Evolutionary conservation across 2,329 filamentous ascomycete genomes (phyloP), one percentile per base, ranked within the genome.

Genomic region (Cordyceps javanica): DNA sequence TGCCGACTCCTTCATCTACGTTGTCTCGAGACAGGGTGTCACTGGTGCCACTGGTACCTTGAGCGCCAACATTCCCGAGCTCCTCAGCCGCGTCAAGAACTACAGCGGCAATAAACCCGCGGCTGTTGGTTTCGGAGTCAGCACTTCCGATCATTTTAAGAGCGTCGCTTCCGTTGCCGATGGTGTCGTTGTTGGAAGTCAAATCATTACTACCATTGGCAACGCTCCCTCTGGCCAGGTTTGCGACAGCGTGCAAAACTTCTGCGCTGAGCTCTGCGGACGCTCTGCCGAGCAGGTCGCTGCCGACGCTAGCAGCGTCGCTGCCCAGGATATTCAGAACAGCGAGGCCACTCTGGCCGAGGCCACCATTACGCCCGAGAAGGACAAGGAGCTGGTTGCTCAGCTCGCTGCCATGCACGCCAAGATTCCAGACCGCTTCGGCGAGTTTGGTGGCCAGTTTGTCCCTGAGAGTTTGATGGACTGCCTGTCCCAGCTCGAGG

Each of bases 391-490:
- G 32, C 77, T 96, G 9, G 88, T 87, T n/a, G 89, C 92, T 55
- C 89, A 96, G 73, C 81, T 96, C 28, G 87, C 91, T 59, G 88
- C 90, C 16, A 79, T 96, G 60, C 94, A 96, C 68, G 82, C 82
- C 62, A 85, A 88, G 65, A 85, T 94, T 53, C 90, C 92, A 13
- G 85, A 91, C 62, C 87, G 91, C 53, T 97, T 99, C 67, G 94
- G 94, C 63, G 89, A 97, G 70, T 99, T 96, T 63, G 94, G 94
- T 66, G 94, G 94, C 16, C 93, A 97, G 73, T 99, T 97, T 69
- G 94, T 99, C 3, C 94, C 94, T 1, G 94, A 99, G 73, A 94
- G 91, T 21, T 82, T 99, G 60, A 97, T 99, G 93, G 93, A 97
- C 75, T 97, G 93, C 70, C 77, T 99, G 59, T 87, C 87, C 0